Evolutionary conservation across 139 green algal species (phyloP).

Genomic region (Chlorokybus atmophyticus): DNA sequence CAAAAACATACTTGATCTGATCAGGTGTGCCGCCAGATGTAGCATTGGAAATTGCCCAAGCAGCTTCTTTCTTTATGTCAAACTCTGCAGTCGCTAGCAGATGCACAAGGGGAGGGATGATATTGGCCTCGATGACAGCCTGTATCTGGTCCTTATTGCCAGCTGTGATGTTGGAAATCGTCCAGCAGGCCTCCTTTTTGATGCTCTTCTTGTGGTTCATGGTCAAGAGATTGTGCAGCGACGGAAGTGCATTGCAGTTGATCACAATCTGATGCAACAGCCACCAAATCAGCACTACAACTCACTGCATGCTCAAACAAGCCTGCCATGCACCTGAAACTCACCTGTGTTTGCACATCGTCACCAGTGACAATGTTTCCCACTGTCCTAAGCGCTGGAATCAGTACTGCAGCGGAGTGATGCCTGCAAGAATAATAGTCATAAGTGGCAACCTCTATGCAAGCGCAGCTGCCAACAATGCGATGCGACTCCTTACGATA

Average conservation of each 20-base stretch:
- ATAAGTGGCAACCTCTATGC: no score
- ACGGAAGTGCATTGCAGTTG: constrained; percentile 89
- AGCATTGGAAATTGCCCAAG: constrained; percentile 97
- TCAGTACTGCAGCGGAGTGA: constrained; percentile 61
- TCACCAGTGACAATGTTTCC: constrained; percentile 99
- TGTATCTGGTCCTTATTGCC: constrained; percentile 97
- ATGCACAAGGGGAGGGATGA: constrained; percentile 78
- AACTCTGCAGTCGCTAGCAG: constrained; percentile 87
- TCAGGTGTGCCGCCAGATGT: constrained; percentile 78
- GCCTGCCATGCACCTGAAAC: background rate
- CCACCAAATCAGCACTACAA: no score
- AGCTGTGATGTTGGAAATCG: constrained; percentile 98
- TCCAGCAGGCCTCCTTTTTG: constrained; percentile 99
- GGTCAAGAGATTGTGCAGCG: constrained; percentile 79
- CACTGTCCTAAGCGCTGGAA: constrained; percentile 92
- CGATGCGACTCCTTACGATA: constrained; percentile 25
- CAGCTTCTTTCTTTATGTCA: constrained; percentile 99
- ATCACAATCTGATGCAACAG: constrained; percentile 69
- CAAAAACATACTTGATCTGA: constrained; percentile 44
- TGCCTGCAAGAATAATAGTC: no score
- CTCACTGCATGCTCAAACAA: constrained; percentile 1
- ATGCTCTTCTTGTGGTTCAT: constrained; percentile 96
- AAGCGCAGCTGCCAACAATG: no score
- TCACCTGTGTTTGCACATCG: constrained; percentile 78
- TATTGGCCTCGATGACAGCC: constrained; percentile 71